These are phyloP conservation scores for Hericium coralloides DNA, from an alignment of 768 basidiomycete species.

Conservation along the genomic window DNA sequence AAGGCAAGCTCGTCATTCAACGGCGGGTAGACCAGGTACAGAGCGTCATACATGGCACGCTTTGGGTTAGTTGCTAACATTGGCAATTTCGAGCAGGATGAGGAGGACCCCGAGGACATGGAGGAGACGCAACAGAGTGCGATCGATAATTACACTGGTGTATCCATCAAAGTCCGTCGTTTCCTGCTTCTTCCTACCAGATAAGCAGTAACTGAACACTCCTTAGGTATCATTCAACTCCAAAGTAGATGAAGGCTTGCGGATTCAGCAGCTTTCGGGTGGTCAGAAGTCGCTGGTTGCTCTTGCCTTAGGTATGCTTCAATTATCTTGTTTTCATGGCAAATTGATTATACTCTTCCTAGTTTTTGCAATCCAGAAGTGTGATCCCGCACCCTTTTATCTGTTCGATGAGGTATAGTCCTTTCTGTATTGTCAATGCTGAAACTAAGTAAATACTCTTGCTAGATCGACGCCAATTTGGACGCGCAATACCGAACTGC, in stretches of 20 bases:
- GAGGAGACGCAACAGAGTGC: slow-evolving; percentile 66
- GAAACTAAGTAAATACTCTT: not conserved
- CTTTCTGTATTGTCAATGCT: not conserved
- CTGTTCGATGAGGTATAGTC: slow-evolving; percentile 84
- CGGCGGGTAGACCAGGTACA: slow-evolving; percentile 74
- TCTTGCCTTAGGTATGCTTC: slow-evolving; percentile 68
- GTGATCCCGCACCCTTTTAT: slow-evolving; percentile 98
- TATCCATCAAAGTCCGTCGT: slow-evolving; percentile 75
- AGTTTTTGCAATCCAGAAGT: slow-evolving; percentile 99
- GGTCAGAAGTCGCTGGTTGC: slow-evolving; percentile 98
- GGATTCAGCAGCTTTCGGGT: slow-evolving; percentile 94
- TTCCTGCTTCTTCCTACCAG: not conserved
- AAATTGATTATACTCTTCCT: slow-evolving; percentile 3
- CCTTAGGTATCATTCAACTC: slow-evolving; percentile 95
- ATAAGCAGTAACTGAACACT: slow-evolving; percentile 2
- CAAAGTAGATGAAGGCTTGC: slow-evolving; percentile 91
- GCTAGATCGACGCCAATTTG: slow-evolving; percentile 93
- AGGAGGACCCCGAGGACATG: slow-evolving; percentile 62
- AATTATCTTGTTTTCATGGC: not conserved
- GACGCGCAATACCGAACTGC: slow-evolving; percentile 97
- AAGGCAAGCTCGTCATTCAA: slow-evolving; percentile 88
- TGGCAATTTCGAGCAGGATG: slow-evolving; percentile 41
- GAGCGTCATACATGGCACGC: slow-evolving; percentile 10
- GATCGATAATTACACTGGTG: slow-evolving; percentile 93
- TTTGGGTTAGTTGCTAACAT: not conserved